phyloP scores from a whole-genome alignment of 352 stramenopile genomes.

The Phytopythium montanum region DNA sequence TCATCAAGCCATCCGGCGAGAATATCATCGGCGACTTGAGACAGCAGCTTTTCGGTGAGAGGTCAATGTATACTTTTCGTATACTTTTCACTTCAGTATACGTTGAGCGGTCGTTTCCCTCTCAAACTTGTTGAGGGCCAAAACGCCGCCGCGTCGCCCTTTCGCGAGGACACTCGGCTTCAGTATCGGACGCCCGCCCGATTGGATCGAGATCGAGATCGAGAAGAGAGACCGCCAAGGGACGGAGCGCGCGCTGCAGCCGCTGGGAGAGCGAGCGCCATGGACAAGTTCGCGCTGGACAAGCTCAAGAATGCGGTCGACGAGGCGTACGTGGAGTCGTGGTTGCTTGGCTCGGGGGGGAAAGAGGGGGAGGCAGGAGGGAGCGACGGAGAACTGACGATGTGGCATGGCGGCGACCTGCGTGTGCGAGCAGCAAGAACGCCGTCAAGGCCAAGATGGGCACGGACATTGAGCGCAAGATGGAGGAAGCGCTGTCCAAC shows the following conservation, averaged over 20 bases:
- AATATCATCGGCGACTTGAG: neutral
- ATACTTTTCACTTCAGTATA: neutral
- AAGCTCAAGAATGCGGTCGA: conserved; percentile 87
- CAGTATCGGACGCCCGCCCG: neutral
- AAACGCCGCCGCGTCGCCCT: neutral
- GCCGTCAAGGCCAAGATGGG: conserved; percentile 85
- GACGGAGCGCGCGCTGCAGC: neutral
- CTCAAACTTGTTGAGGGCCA: neutral
- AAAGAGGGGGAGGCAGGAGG: neutral
- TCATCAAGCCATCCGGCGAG: no score
- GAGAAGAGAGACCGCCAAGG: conserved; percentile 2
- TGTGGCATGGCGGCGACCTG: no score
- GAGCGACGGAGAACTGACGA: no score
- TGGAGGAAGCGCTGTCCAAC: conserved; percentile 96
- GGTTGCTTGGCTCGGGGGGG: no score
- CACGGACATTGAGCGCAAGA: conserved; percentile 85
- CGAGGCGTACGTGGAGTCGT: conserved; percentile 61
- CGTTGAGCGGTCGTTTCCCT: neutral
- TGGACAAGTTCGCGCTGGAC: conserved; percentile 85
- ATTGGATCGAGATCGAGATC: neutral
- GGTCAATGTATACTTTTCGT: neutral
- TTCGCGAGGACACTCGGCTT: neutral
- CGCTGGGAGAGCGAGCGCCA: conserved; percentile 15
- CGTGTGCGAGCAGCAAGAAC: conserved; percentile 56
- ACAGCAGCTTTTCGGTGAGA: neutral